phyloP scores from a whole-genome alignment of 2,329 filamentous ascomycete genomes.

The Colletotrichum shisoi region DNA sequence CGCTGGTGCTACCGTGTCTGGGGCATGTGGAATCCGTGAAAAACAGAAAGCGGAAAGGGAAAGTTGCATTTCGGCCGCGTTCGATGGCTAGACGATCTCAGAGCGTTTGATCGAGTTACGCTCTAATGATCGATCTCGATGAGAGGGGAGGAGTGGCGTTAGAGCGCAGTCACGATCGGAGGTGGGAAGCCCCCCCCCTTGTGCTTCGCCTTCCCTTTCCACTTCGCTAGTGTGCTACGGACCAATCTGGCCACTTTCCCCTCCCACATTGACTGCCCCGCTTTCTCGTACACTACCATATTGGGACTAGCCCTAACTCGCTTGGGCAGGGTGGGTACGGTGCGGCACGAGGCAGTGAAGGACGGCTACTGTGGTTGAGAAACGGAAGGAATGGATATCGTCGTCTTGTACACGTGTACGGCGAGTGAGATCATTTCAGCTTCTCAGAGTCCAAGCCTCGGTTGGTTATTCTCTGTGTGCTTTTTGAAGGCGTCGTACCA shows the following conservation, averaged over 20 bases:
- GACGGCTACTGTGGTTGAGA: too few species aligned
- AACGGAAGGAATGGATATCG: neutral
- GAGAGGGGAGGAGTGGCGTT: conserved; percentile 25
- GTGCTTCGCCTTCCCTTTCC: neutral
- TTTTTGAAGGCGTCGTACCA: neutral
- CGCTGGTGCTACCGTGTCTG: neutral
- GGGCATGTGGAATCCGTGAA: conserved; percentile 25
- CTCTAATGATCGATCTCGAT: conserved; percentile 43
- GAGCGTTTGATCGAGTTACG: conserved; percentile 40
- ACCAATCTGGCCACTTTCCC: neutral
- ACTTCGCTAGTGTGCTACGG: neutral
- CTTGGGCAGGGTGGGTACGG: neutral
- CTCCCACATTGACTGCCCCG: neutral
- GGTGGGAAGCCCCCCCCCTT: conserved; percentile 9
- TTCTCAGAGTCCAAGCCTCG: too few species aligned
- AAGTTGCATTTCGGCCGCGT: conserved; percentile 37
- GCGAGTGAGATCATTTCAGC: too few species aligned
- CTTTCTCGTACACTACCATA: conserved; percentile 24
- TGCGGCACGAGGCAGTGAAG: neutral
- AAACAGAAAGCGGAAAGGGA: conserved; percentile 29
- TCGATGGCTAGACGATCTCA: conserved; percentile 40
- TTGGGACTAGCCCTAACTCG: conserved; percentile 3
- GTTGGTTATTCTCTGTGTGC: too few species aligned
- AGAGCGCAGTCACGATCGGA: conserved; percentile 20
- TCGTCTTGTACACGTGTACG: too few species aligned